Percentiles rank a stretch among this genome's conserved stretches.
Evolutionary conservation across 257 asterid genomes (phyloP).

Genomic region (Verbena officinalis): DNA sequence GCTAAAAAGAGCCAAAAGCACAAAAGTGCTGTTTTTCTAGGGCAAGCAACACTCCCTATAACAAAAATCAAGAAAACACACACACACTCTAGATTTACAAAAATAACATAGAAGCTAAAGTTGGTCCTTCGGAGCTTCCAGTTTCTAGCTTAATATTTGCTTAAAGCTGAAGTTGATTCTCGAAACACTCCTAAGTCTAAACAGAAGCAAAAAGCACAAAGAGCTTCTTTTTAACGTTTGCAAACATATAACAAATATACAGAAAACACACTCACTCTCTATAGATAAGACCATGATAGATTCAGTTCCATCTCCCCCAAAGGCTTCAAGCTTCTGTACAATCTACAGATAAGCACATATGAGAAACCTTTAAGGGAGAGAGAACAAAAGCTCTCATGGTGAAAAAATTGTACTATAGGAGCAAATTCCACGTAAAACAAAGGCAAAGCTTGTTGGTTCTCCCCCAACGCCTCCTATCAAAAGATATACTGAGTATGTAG

Average conservation of each 20-base stretch:
- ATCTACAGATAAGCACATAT: conserved; percentile 24
- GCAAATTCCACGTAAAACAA: conserved; percentile 21
- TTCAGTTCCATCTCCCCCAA: conserved; percentile 42
- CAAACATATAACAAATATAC: neutral
- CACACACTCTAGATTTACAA: too few species aligned
- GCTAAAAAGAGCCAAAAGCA: too few species aligned
- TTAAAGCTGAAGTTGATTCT: too few species aligned
- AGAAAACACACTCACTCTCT: neutral
- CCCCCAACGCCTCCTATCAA: conserved; percentile 49
- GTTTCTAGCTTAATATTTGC: too few species aligned
- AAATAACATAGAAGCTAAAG: too few species aligned
- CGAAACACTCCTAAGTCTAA: too few species aligned
- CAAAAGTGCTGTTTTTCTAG: too few species aligned
- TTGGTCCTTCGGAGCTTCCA: too few species aligned
- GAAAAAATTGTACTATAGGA: neutral
- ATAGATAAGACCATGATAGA: conserved; percentile 31
- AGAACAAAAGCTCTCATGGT: conserved; percentile 54
- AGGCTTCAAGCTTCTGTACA: conserved; percentile 35
- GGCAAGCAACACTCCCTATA: too few species aligned
- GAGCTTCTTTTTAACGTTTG: too few species aligned
- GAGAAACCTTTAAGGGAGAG: conserved; percentile 69
- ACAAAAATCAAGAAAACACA: too few species aligned
- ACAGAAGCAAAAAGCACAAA: too few species aligned
- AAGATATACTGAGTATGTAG: conserved; percentile 12
- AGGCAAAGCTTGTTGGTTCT: conserved; percentile 44